Conservation (phyloP, 208 protist species). For the Acanthamoeba divionensis region DNA sequence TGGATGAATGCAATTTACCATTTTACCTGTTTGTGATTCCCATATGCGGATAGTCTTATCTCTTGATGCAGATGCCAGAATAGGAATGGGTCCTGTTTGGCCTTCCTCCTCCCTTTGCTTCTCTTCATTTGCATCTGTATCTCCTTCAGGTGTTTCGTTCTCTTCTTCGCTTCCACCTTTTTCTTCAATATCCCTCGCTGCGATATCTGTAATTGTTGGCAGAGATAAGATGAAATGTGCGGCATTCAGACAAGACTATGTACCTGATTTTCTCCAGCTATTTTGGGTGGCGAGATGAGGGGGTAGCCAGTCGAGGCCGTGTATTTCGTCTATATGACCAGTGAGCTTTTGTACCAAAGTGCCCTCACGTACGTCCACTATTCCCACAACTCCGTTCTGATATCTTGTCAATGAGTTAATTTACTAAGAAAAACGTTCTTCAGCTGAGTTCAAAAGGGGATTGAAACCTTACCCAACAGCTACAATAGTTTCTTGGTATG, state of each 20-base stretch:
- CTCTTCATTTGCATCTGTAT: neutral
- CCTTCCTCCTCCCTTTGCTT: too few relatives aligned
- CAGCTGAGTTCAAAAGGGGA: neutral
- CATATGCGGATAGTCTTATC: constrained; percentile 38
- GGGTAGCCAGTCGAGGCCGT: constrained; percentile 6
- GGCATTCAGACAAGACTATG: too few relatives aligned
- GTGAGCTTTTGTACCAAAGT: neutral
- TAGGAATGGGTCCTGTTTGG: neutral
- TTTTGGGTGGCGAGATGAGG: neutral
- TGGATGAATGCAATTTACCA: too few relatives aligned
- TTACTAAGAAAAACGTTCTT: neutral
- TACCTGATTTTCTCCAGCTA: too few relatives aligned
- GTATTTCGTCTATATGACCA: constrained; percentile 24
- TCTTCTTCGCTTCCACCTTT: neutral
- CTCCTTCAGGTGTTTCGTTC: neutral
- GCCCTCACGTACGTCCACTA: neutral
- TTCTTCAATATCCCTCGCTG: too few relatives aligned
- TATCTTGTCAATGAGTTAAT: neutral
- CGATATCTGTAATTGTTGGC: too few relatives aligned
- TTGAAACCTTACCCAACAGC: neutral
- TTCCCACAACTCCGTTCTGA: constrained; percentile 7
- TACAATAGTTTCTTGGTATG: neutral
- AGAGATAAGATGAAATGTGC: too few relatives aligned
- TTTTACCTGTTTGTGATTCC: constrained; percentile 35
- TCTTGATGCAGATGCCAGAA: neutral